A percentile compares a stretch with the other conserved stretches of the same genome.
These are phyloP conservation scores for Blastobotrys muscicola DNA, from an alignment of 805 yeast species.

Conservation along the genomic window DNA sequence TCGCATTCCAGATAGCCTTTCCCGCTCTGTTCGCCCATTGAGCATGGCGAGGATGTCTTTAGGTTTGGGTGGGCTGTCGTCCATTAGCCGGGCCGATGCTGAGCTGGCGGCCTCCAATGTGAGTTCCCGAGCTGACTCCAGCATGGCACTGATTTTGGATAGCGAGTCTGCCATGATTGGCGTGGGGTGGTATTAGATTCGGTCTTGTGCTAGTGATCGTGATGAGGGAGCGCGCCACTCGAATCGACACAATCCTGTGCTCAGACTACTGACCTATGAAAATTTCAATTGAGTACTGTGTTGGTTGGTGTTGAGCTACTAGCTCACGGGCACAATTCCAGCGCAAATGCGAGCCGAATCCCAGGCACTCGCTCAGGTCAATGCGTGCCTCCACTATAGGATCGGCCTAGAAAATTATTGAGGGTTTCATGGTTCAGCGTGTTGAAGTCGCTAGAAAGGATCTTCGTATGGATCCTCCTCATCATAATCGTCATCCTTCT, in stretches of 20 bases:
- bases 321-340: too few species aligned
- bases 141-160: constrained; percentile 53
- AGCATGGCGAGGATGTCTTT: constrained; percentile 57
- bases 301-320: too few species aligned
- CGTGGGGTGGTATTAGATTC: not conserved
- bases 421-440: too few species aligned
- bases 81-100: constrained; percentile 58
- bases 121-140: constrained; percentile 71
- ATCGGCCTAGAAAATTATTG: too few species aligned
- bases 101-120: constrained; percentile 78
- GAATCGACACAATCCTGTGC: too few species aligned
- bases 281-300: too few species aligned
- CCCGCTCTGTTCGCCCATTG: constrained; percentile 60
- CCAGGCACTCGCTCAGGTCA: too few species aligned
- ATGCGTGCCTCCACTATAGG: too few species aligned
- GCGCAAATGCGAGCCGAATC: too few species aligned
- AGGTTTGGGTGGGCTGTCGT: constrained; percentile 50
- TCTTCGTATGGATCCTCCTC: constrained; percentile 98
- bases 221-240: too few species aligned
- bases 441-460: constrained; percentile 48
- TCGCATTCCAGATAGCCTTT: constrained; percentile 50
- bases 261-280: too few species aligned
- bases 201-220: too few species aligned
- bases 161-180: constrained; percentile 45
- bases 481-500: constrained; percentile 94